Conservation (phyloP, 441 rosid species). For the Arabidopsis lyrata region DNA sequence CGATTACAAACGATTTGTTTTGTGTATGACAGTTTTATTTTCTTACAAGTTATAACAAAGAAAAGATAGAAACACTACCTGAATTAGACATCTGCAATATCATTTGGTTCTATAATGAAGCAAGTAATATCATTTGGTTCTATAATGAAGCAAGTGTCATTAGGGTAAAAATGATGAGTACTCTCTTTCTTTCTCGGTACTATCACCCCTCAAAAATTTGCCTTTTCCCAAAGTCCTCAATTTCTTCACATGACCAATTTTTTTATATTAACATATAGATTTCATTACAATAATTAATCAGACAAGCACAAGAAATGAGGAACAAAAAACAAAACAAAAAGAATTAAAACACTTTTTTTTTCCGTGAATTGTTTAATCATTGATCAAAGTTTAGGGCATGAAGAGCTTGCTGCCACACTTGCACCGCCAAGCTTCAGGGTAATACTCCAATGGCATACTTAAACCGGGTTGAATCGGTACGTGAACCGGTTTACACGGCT, state of each 20-base stretch:
- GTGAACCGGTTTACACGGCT: slow-evolving; percentile 84
- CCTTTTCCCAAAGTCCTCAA: slow-evolving; percentile 53
- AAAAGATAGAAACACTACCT: background rate
- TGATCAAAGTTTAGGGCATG: slow-evolving; percentile 52
- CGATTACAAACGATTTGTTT: background rate
- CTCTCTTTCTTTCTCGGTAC: slow-evolving; percentile 36
- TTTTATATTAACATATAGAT: slow-evolving; percentile 35
- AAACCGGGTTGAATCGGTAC: slow-evolving; percentile 79
- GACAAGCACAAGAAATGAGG: slow-evolving; percentile 6
- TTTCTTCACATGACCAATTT: slow-evolving; percentile 35
- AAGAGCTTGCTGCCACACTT: slow-evolving; percentile 79
- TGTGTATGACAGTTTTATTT: background rate
- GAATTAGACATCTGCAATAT: slow-evolving; percentile 20
- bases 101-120: slow-evolving; percentile 26
- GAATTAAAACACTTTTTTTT: slow-evolving; percentile 7
- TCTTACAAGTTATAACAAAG: background rate
- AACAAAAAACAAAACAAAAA: background rate
- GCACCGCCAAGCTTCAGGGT: slow-evolving; percentile 99
- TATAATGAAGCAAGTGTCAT: slow-evolving; percentile 34
- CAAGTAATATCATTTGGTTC: slow-evolving; percentile 25
- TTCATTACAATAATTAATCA: slow-evolving; percentile 35
- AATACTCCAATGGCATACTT: slow-evolving; percentile 73
- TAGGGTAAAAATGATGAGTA: background rate
- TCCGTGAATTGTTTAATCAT: slow-evolving; percentile 6
- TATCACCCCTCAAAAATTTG: slow-evolving; percentile 22